Evolutionary conservation across 768 basidiomycete species (phyloP).

Genomic region (Imleria badia): DNA sequence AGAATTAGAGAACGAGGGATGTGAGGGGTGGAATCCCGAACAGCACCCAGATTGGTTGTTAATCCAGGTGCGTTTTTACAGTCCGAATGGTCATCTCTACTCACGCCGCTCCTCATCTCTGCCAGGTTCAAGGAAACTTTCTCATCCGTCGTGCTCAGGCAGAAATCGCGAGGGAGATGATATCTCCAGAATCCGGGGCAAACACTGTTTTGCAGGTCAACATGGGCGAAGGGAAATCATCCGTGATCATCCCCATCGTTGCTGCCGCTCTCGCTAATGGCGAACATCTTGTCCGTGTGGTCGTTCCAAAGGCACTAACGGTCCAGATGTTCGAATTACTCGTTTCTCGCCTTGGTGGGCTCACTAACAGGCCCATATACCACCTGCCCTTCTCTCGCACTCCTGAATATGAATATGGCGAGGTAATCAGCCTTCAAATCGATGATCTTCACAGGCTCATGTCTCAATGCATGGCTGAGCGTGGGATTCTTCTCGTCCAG

Average conservation of each 20-base stretch:
- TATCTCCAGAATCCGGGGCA: constrained; percentile 30
- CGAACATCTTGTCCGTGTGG: too few species aligned
- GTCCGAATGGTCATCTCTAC: too few species aligned
- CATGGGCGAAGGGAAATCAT: too few species aligned
- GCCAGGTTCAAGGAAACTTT: constrained; percentile 38
- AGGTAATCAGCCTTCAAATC: constrained; percentile 2
- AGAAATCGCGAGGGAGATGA: constrained; percentile 43
- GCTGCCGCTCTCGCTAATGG: too few species aligned
- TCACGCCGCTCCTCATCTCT: background rate
- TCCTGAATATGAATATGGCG: background rate
- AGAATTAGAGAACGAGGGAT: background rate
- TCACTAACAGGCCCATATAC: constrained; percentile 44
- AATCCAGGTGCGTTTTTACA: constrained; percentile 34
- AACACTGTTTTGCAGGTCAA: constrained; percentile 40
- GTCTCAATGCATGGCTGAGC: constrained; percentile 33
- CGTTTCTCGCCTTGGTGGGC: constrained; percentile 38
- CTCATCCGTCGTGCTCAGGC: background rate
- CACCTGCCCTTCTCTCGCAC: constrained; percentile 33
- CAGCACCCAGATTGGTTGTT: constrained; percentile 40
- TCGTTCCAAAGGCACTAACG: constrained; percentile 38
- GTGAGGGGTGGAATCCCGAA: constrained; percentile 10
- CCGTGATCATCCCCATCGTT: too few species aligned
- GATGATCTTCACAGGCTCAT: constrained; percentile 30
- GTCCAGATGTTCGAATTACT: constrained; percentile 47
- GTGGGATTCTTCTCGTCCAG: constrained; percentile 17